Evolutionary conservation across 2,329 filamentous ascomycete species (phyloP).

Genomic region (Trichoderma endophyticum): DNA sequence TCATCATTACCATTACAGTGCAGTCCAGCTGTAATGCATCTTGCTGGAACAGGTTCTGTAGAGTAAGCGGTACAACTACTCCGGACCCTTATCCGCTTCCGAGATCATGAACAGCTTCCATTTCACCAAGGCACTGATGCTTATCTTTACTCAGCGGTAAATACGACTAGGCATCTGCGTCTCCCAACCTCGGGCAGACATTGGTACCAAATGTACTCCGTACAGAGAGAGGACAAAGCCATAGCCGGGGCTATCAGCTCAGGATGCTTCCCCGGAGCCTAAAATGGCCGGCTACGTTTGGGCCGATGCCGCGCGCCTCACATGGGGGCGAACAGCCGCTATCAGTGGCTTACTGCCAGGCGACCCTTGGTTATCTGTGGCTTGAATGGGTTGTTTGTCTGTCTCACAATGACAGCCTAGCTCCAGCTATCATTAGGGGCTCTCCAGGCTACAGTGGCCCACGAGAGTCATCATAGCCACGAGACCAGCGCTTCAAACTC

Average conservation of each 20-base stretch:
- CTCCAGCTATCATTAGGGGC: neutral
- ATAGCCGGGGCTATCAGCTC: neutral
- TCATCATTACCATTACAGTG: neutral
- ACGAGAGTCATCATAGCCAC: constrained; percentile 7
- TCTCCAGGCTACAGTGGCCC: neutral
- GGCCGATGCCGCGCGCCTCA: neutral
- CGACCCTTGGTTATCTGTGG: constrained; percentile 10
- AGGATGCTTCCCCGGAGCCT: neutral
- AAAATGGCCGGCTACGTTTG: neutral
- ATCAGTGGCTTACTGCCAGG: neutral
- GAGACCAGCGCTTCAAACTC: neutral
- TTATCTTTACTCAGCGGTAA: neutral
- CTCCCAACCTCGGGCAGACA: neutral
- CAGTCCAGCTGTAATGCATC: neutral
- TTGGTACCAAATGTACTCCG: neutral
- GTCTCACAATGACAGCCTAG: neutral
- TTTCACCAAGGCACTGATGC: neutral
- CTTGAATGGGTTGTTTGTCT: neutral
- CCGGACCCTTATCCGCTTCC: neutral
- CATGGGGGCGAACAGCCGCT: neutral
- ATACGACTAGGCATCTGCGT: too few relatives aligned
- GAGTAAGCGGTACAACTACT: neutral
- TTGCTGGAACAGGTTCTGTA: neutral
- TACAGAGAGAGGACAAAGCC: neutral
- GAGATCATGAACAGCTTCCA: neutral